Percentiles rank a stretch among this genome's conserved stretches.
phyloP scores from a whole-genome alignment of 2,329 filamentous ascomycete genomes.

The Colletotrichum sp. region DNA sequence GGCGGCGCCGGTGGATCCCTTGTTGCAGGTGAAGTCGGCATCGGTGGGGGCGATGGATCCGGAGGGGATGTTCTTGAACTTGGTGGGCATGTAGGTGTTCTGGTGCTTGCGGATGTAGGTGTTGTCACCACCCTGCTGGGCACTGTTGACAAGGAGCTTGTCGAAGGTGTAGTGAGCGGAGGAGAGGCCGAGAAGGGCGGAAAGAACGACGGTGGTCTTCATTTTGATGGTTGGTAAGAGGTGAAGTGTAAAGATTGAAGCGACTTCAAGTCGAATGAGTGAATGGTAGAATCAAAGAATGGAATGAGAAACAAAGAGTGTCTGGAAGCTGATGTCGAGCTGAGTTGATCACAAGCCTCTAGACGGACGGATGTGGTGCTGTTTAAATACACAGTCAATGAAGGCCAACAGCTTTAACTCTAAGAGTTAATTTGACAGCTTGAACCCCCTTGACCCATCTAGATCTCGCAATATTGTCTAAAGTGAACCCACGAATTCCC shows the following conservation, averaged over 20 bases:
- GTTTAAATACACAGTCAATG: conserved; percentile 3
- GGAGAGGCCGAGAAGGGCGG: conserved; percentile 8
- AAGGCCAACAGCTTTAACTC: conserved; percentile 26
- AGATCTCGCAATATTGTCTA: neutral
- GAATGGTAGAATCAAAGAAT: neutral
- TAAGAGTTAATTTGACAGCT: neutral
- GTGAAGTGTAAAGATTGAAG: neutral
- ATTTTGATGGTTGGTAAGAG: neutral
- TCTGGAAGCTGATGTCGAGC: neutral
- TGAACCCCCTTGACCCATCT: neutral
- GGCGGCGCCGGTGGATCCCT: neutral
- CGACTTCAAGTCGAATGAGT: conserved; percentile 13
- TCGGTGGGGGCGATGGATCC: conserved; percentile 7
- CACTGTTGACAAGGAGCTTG: conserved; percentile 25
- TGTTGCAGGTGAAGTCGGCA: conserved; percentile 21
- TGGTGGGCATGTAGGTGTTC: conserved; percentile 23
- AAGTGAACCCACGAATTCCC: neutral
- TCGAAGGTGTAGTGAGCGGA: conserved; percentile 29
- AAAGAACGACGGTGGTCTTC: conserved; percentile 5
- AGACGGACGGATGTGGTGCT: neutral
- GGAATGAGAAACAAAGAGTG: neutral
- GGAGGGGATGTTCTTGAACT: conserved; percentile 15
- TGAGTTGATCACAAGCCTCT: neutral
- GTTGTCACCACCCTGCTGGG: conserved; percentile 23
- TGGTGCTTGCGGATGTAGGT: conserved; percentile 23